Evolutionary conservation across 2,329 filamentous ascomycete genomes (phyloP).

Genomic region (Thielaviopsis musarum): DNA sequence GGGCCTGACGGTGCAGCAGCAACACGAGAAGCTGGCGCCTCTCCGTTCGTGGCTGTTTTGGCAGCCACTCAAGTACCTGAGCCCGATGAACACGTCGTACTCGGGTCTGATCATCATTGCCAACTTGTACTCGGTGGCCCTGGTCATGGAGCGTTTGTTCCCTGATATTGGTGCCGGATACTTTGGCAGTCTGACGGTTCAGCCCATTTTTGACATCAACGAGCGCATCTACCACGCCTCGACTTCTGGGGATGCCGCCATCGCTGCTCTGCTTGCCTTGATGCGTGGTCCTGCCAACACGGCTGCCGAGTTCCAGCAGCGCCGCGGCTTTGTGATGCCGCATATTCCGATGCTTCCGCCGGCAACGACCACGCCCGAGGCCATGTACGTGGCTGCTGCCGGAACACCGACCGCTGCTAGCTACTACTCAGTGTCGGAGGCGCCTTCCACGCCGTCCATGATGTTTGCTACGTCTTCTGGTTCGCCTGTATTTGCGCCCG

Average conservation of each 20-base stretch:
- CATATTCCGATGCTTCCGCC: neutral
- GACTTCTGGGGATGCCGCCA: neutral
- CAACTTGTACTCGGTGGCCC: conserved; percentile 77
- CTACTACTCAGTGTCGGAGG: conserved; percentile 8
- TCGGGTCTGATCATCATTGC: conserved; percentile 70
- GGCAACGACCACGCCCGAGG: neutral
- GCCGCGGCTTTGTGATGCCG: conserved; percentile 1
- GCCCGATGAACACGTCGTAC: conserved; percentile 58
- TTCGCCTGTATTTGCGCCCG: conserved; percentile 2
- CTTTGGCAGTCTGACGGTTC: conserved; percentile 62
- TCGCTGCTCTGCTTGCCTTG: neutral
- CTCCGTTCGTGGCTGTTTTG: conserved; percentile 90
- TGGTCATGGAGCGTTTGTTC: conserved; percentile 80
- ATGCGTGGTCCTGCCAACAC: conserved; percentile 6
- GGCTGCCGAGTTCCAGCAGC: conserved; percentile 6
- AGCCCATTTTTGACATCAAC: conserved; percentile 75
- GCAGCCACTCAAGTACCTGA: conserved; percentile 73
- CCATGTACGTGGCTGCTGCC: no score
- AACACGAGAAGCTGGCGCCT: conserved; percentile 79
- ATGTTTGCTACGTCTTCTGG: conserved; percentile 3
- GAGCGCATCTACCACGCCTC: conserved; percentile 40
- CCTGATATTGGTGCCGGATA: conserved; percentile 83
- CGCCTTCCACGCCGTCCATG: neutral
- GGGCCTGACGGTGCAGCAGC: conserved; percentile 43
- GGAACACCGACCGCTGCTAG: conserved; percentile 2